Percentiles rank a stretch among this genome's conserved stretches.
Conservation (phyloP, 495 filamentous ascomycete species). For the Daldinia decipiens region DNA sequence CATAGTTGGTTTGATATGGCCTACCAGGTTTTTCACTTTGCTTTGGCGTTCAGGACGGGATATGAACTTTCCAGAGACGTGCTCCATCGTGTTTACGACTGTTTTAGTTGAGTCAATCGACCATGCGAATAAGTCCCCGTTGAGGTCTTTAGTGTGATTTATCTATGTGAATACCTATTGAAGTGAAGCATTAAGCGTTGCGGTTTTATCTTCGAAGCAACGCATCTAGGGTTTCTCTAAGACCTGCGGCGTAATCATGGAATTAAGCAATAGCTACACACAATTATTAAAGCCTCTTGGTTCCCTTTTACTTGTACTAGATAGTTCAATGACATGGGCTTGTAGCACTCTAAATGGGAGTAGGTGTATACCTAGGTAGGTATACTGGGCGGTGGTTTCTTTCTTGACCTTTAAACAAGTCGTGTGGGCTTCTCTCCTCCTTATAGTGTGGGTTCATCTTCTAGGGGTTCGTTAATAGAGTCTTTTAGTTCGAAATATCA, state of each 20-base stretch:
- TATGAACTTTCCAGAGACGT: constrained; percentile 13
- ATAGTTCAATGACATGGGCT: too few species aligned
- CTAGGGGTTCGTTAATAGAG: too few species aligned
- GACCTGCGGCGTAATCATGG: neutral
- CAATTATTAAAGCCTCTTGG: too few species aligned
- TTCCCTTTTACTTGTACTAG: too few species aligned
- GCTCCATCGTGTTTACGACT: constrained; percentile 9
- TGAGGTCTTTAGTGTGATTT: neutral
- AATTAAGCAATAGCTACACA: neutral
- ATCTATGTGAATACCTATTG: neutral
- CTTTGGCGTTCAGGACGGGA: constrained; percentile 30
- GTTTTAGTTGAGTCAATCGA: constrained; percentile 15
- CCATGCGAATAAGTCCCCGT: constrained; percentile 1
- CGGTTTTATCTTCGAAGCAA: neutral
- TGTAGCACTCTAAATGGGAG: too few species aligned
- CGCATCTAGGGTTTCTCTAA: neutral
- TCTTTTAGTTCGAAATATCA: too few species aligned
- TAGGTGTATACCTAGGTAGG: too few species aligned
- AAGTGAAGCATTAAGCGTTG: neutral
- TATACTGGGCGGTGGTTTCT: too few species aligned
- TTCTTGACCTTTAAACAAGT: too few species aligned
- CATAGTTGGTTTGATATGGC: constrained; percentile 28
- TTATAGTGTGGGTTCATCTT: too few species aligned
- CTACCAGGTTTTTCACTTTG: constrained; percentile 13
- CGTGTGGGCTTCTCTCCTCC: too few species aligned